Percentiles rank a stretch among this genome's conserved stretches.
These are phyloP conservation scores for Chrysoporthe puriensis DNA, from an alignment of 2,329 filamentous ascomycete species.

Conservation along the genomic window DNA sequence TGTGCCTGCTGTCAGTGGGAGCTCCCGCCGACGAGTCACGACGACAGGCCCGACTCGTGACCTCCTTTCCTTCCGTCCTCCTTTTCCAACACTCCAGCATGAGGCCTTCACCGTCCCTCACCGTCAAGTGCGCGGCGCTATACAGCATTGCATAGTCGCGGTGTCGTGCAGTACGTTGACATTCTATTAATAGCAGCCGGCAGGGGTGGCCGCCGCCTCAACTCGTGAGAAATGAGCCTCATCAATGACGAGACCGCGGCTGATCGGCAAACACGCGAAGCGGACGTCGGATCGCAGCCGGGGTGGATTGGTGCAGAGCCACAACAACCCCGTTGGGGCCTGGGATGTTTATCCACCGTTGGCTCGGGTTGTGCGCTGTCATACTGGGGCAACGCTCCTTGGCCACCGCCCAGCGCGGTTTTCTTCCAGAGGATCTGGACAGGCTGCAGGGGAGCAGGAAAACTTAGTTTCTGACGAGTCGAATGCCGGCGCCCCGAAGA, in stretches of 20 bases:
- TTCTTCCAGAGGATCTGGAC: neutral
- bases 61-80: too few species aligned
- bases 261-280: slow-evolving; percentile 16
- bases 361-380: neutral
- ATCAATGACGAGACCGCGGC: slow-evolving; percentile 13
- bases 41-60: too few species aligned
- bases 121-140: neutral
- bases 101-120: too few species aligned
- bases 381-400: neutral
- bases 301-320: neutral
- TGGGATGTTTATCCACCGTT: too few species aligned
- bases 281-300: neutral
- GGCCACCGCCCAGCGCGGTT: neutral
- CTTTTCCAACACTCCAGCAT: too few species aligned
- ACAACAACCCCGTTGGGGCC: neutral
- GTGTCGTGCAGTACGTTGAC: neutral
- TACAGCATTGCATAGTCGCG: neutral
- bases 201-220: slow-evolving; percentile 9
- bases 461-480: neutral
- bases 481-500: neutral
- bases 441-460: neutral
- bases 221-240: slow-evolving; percentile 15
- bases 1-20: too few species aligned
- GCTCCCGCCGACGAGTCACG: too few species aligned
- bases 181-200: slow-evolving; percentile 14